Percentiles rank a stretch among this genome's conserved stretches.
phyloP scores from a whole-genome alignment of 257 asterid species.

The Gardenia jasminoides region DNA sequence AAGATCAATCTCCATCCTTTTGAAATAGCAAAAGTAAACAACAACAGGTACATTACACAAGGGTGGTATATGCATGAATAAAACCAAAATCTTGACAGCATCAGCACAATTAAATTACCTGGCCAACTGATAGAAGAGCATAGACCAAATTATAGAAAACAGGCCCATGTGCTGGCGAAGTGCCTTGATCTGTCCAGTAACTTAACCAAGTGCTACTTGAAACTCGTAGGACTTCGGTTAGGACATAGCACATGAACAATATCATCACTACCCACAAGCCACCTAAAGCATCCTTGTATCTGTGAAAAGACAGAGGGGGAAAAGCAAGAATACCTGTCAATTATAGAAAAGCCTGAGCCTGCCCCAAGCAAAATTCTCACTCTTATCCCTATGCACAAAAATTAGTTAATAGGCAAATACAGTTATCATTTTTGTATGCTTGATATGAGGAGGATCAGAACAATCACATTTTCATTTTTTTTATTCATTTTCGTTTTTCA shows the following conservation, averaged over 20 bases:
- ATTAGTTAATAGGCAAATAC: neutral
- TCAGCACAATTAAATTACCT: slow-evolving; percentile 26
- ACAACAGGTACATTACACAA: neutral
- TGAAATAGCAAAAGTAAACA: neutral
- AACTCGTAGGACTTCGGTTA: slow-evolving; percentile 74
- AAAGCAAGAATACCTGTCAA: neutral
- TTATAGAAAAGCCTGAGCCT: neutral
- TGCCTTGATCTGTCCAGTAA: slow-evolving; percentile 80
- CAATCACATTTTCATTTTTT: too few species aligned
- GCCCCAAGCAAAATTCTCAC: neutral
- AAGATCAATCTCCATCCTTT: neutral
- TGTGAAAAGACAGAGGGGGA: slow-evolving; percentile 23
- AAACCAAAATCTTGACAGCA: neutral
- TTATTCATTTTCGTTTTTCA: too few species aligned
- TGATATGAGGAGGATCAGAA: too few species aligned
- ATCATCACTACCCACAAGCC: slow-evolving; percentile 80
- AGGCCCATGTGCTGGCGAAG: slow-evolving; percentile 43
- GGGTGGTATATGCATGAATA: neutral
- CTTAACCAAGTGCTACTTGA: slow-evolving; percentile 94
- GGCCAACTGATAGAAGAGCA: slow-evolving; percentile 65
- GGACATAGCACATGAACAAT: slow-evolving; percentile 56
- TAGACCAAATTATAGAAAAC: slow-evolving; percentile 78
- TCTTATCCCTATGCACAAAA: too few species aligned
- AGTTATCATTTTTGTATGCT: neutral
- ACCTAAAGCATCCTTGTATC: slow-evolving; percentile 78